Evolutionary conservation across 1,284 basidiomycete species (phyloP).

Genomic region (Grifola frondosa): DNA sequence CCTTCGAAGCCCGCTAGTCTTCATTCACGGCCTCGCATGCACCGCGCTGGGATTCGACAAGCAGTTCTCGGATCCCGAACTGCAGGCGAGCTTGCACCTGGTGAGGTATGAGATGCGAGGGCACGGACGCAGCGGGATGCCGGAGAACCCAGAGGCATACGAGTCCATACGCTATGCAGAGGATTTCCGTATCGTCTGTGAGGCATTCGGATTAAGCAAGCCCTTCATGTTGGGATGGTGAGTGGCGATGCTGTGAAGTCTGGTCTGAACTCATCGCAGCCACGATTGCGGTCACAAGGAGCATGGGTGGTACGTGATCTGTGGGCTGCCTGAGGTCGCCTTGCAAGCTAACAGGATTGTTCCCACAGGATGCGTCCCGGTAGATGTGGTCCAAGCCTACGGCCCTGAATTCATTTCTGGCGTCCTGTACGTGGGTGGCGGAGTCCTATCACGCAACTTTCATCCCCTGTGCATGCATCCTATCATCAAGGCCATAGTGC

Average conservation of each 20-base stretch:
- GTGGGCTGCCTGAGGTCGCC: no score
- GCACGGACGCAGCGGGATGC: constrained; percentile 33
- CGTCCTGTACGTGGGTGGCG: constrained; percentile 35
- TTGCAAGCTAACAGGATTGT: no score
- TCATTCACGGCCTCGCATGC: constrained; percentile 42
- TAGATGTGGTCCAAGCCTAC: constrained; percentile 38
- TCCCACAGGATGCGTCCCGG: constrained; percentile 31
- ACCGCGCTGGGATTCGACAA: constrained; percentile 37
- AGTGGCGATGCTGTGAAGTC: constrained; percentile 5
- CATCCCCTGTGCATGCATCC: constrained; percentile 28
- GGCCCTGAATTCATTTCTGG: constrained; percentile 36
- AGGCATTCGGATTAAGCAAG: constrained; percentile 32
- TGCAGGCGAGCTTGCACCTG: constrained; percentile 34
- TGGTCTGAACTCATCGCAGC: background rate
- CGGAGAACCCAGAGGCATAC: constrained; percentile 24
- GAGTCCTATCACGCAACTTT: constrained; percentile 24
- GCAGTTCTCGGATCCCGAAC: constrained; percentile 35
- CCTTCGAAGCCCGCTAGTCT: constrained; percentile 39
- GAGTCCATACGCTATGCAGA: constrained; percentile 34
- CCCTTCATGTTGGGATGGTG: constrained; percentile 42
- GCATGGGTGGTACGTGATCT: constrained; percentile 34
- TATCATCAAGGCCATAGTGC: constrained; percentile 31
- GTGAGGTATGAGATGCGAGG: constrained; percentile 36
- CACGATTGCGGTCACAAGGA: constrained; percentile 27
- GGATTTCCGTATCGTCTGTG: constrained; percentile 36